phyloP scores from a whole-genome alignment of 1,139 yeast genomes.

The Trichomonascaceae sp. region DNA sequence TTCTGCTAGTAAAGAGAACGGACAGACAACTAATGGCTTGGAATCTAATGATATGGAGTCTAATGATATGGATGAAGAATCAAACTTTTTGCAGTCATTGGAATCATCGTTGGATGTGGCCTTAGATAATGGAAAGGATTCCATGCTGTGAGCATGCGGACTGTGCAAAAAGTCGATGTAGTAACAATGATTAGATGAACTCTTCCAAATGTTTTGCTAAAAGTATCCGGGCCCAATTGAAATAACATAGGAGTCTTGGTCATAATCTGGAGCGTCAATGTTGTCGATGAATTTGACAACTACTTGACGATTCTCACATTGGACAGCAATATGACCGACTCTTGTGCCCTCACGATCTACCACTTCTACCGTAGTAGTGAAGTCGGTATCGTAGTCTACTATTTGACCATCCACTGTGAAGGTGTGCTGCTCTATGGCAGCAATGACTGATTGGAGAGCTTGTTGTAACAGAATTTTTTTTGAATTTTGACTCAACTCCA shows the following conservation, averaged over 20 bases:
- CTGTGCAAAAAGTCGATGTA: background rate
- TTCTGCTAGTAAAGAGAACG: background rate
- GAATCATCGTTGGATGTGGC: constrained; percentile 5
- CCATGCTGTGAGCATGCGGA: background rate
- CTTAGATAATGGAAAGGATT: background rate
- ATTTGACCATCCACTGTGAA: background rate
- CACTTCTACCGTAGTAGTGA: background rate
- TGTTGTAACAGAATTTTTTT: background rate
- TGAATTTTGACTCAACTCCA: background rate
- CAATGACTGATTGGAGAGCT: background rate
- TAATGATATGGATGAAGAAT: background rate
- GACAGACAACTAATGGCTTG: background rate
- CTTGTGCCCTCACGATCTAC: background rate
- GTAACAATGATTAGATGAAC: background rate
- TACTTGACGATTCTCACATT: background rate
- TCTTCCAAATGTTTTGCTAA: background rate
- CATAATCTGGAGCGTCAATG: background rate
- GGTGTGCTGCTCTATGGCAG: background rate
- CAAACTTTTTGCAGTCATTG: background rate
- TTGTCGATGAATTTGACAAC: background rate
- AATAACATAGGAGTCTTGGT: background rate
- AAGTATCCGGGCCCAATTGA: background rate
- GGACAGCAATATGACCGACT: background rate
- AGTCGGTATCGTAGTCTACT: background rate
- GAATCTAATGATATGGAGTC: background rate